These are phyloP conservation scores for Hymenoscyphus linearis DNA, from an alignment of 2,329 filamentous ascomycete species.

Conservation along the genomic window DNA sequence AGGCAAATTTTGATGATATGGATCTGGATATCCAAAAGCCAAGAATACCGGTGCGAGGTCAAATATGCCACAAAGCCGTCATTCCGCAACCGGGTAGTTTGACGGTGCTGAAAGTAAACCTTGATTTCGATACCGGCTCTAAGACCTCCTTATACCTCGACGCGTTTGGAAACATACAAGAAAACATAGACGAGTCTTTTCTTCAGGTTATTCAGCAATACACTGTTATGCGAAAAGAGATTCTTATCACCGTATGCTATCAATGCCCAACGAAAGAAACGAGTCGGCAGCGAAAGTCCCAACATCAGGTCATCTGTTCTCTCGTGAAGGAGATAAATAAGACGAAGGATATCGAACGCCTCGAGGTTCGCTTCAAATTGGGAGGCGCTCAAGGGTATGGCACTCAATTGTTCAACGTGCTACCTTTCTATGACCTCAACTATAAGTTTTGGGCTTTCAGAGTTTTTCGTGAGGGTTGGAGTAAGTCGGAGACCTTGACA, in stretches of 20 bases:
- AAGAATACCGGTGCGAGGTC: not conserved
- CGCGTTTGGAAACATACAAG: not conserved
- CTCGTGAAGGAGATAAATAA: not conserved
- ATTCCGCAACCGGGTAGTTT: not conserved
- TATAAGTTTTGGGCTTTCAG: not conserved
- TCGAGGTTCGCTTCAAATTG: not conserved
- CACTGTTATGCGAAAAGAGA: not conserved
- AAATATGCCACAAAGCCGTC: not conserved
- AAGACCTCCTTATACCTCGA: not conserved
- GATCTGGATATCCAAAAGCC: not conserved
- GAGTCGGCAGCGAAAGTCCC: not conserved
- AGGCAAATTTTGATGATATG: not conserved
- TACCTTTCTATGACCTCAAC: not conserved
- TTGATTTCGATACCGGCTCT: not conserved
- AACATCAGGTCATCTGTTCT: not conserved
- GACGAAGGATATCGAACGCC: not conserved
- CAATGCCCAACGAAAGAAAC: not conserved
- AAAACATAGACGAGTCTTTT: not conserved
- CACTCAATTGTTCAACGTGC: not conserved
- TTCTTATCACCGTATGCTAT: not conserved
- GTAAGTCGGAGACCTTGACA: not conserved
- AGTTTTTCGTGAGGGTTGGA: not conserved
- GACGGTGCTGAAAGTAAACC: not conserved
- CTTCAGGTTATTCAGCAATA: not conserved
- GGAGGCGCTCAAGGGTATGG: not conserved